Percentiles rank a stretch among this genome's conserved stretches.
Conservation (phyloP, 2,329 filamentous ascomycete genomes). For the Alternaria sp. region DNA sequence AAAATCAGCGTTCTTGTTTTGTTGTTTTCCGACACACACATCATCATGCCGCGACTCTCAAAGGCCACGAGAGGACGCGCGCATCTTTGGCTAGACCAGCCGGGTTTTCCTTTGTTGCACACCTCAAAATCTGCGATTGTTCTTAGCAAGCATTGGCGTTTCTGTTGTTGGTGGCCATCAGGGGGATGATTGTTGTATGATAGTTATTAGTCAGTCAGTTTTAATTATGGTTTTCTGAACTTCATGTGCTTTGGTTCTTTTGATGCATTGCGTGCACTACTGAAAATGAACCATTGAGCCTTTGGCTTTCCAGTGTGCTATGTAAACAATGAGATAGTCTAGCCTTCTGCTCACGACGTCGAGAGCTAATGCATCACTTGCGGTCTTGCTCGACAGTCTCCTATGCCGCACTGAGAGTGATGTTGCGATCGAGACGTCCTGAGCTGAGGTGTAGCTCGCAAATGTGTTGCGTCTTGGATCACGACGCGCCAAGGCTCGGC, state of each 20-base stretch:
- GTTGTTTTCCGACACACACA: conserved; percentile 1
- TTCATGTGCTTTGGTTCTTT: too few relatives aligned
- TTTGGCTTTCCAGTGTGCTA: too few relatives aligned
- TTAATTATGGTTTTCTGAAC: too few relatives aligned
- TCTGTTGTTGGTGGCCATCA: not conserved
- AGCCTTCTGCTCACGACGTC: too few relatives aligned
- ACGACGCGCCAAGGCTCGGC: not conserved
- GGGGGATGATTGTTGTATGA: conserved; percentile 5
- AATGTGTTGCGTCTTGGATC: not conserved
- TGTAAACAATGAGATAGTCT: too few relatives aligned
- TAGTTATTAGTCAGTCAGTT: not conserved
- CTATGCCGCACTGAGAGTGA: too few relatives aligned
- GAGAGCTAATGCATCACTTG: too few relatives aligned
- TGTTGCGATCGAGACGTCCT: too few relatives aligned
- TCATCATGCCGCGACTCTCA: conserved; percentile 15
- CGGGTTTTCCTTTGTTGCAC: conserved; percentile 29
- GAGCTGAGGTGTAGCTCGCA: not conserved
- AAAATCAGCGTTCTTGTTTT: conserved; percentile 10
- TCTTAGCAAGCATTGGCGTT: conserved; percentile 15
- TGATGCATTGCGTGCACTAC: too few relatives aligned
- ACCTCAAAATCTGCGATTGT: not conserved
- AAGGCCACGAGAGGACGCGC: conserved; percentile 7
- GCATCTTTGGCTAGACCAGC: conserved; percentile 31
- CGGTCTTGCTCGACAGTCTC: too few relatives aligned
- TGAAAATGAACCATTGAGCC: too few relatives aligned